Percentiles rank a stretch among this genome's conserved stretches.
Evolutionary conservation across 805 yeast genomes (phyloP).

Genomic region (Myxozyma sirexii): DNA sequence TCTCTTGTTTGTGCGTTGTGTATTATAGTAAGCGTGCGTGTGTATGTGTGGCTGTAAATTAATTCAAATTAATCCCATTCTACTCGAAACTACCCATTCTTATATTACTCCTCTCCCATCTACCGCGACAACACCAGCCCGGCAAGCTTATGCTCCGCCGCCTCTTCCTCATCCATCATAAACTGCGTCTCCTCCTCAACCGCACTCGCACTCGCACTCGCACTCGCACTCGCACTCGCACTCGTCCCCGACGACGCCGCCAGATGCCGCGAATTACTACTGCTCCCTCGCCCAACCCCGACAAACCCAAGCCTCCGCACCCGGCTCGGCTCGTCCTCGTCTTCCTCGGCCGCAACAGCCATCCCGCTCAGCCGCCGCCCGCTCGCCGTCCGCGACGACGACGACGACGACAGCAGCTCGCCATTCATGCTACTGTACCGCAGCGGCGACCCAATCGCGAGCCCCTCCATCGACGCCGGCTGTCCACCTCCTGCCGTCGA

Average conservation of each 20-base stretch:
- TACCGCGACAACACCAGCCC: background rate
- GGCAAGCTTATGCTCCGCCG: background rate
- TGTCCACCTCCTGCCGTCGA: background rate
- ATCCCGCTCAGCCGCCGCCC: constrained; percentile 4
- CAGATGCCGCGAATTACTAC: too few relatives aligned
- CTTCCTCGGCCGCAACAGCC: constrained; percentile 11
- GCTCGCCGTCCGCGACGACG: constrained; percentile 13
- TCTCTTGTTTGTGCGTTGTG: too few relatives aligned
- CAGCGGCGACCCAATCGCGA: constrained; percentile 24
- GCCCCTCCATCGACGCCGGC: background rate
- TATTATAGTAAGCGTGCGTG: too few relatives aligned
- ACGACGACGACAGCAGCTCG: background rate
- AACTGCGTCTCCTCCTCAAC: constrained; percentile 31
- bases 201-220: constrained; percentile 6
- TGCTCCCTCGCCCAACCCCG: background rate
- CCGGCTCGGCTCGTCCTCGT: constrained; percentile 6
- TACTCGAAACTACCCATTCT: background rate
- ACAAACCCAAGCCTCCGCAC: background rate
- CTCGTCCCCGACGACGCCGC: too few relatives aligned
- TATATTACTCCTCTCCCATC: background rate
- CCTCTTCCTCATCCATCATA: constrained; percentile 31
- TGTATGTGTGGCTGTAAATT: too few relatives aligned
- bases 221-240: background rate
- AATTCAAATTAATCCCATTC: too few relatives aligned
- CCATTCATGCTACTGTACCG: constrained; percentile 13